phyloP scores from a whole-genome alignment of 2,329 filamentous ascomycete species.

The Coleophoma cylindrospora region DNA sequence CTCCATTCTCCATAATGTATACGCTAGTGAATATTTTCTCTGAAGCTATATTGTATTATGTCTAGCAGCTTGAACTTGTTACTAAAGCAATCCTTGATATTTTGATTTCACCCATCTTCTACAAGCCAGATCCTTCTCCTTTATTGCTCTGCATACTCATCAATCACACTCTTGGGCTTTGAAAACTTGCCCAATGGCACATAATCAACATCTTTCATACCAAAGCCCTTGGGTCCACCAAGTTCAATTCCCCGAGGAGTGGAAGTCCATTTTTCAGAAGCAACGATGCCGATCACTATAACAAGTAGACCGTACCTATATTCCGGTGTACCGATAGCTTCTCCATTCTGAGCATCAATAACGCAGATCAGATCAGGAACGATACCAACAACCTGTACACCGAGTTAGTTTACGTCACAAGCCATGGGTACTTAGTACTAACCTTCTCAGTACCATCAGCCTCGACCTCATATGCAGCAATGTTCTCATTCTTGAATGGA shows the following conservation, averaged over 20 bases:
- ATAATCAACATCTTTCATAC: slow-evolving; percentile 36
- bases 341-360: slow-evolving; percentile 41
- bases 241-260: slow-evolving; percentile 41
- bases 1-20: slow-evolving; percentile 9
- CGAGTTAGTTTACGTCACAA: slow-evolving; percentile 32
- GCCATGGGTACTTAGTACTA: background rate
- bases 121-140: too few relatives aligned
- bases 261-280: slow-evolving; percentile 48
- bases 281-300: slow-evolving; percentile 47
- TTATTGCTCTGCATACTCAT: slow-evolving; percentile 33
- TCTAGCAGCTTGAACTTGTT: too few relatives aligned
- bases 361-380: slow-evolving; percentile 49
- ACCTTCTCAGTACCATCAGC: slow-evolving; percentile 9
- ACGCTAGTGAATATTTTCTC: too few relatives aligned
- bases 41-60: too few relatives aligned
- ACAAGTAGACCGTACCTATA: slow-evolving; percentile 48
- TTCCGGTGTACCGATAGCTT: slow-evolving; percentile 46
- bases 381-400: slow-evolving; percentile 45
- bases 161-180: slow-evolving; percentile 47
- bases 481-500: slow-evolving; percentile 70
- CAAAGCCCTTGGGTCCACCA: slow-evolving; percentile 45
- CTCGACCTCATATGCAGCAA: slow-evolving; percentile 39
- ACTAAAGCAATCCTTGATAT: too few relatives aligned
- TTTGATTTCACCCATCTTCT: too few relatives aligned
- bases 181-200: slow-evolving; percentile 41